A percentile compares a stretch with the other conserved stretches of the same genome.
These are phyloP conservation scores for Tulasnella sp. DNA, from an alignment of 768 basidiomycete species.

Conservation along the genomic window DNA sequence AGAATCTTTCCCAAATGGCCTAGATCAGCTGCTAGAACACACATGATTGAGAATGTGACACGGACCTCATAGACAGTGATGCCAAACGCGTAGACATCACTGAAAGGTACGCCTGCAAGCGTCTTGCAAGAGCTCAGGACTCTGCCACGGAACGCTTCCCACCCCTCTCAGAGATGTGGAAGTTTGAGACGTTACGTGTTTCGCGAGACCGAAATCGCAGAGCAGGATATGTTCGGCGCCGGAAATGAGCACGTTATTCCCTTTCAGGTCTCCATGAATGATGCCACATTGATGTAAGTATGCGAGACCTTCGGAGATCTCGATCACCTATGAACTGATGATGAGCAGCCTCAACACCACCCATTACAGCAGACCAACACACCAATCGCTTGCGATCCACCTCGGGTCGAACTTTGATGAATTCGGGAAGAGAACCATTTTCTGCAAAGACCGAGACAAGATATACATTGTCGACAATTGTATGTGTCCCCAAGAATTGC, in stretches of 20 bases:
- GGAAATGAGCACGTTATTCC: neutral
- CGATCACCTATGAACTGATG: too few species aligned
- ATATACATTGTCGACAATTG: too few species aligned
- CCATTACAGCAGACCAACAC: too few species aligned
- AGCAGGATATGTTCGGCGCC: neutral
- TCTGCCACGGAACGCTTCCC: neutral
- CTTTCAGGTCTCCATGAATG: neutral
- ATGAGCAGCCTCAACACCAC: too few species aligned
- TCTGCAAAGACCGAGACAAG: too few species aligned
- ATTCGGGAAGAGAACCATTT: too few species aligned
- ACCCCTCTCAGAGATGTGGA: neutral
- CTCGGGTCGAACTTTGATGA: too few species aligned
- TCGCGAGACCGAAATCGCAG: neutral
- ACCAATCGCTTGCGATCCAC: too few species aligned
- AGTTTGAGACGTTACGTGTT: neutral
- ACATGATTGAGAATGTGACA: too few species aligned
- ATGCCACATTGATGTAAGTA: too few species aligned
- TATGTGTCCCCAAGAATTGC: too few species aligned
- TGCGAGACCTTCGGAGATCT: too few species aligned
- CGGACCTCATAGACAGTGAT: conserved; percentile 4
- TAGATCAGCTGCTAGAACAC: neutral
- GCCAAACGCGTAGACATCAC: neutral
- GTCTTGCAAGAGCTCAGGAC: neutral
- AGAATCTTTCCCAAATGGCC: neutral
- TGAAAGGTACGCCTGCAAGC: neutral